Conservation (phyloP, 306 rosid species). For the Cucurbita moschata region DNA sequence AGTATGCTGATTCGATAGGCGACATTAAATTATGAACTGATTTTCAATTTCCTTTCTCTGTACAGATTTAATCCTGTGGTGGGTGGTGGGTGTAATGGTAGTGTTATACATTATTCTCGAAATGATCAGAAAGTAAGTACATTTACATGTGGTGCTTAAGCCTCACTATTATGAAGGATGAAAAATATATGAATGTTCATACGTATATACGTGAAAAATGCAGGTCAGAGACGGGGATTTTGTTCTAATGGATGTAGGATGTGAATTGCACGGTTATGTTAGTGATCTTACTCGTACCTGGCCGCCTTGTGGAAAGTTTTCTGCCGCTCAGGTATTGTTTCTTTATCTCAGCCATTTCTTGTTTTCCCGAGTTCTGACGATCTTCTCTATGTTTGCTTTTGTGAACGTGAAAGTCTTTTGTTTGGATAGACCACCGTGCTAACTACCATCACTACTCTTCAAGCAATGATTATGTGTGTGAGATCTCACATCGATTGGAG, state of each 20-base stretch:
- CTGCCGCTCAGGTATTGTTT: slow-evolving; percentile 53
- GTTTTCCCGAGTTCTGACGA: neutral
- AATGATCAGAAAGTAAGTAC: slow-evolving; percentile 76
- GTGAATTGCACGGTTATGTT: slow-evolving; percentile 79
- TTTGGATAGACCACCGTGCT: neutral
- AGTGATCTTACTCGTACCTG: slow-evolving; percentile 97
- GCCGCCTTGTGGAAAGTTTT: slow-evolving; percentile 86
- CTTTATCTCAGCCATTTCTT: neutral
- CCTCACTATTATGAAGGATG: neutral
- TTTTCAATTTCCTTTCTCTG: slow-evolving; percentile 8
- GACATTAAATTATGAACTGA: slow-evolving; percentile 1
- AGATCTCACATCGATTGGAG: too few species aligned
- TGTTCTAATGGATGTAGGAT: slow-evolving; percentile 94
- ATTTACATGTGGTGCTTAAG: neutral
- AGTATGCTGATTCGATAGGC: neutral
- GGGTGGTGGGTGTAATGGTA: slow-evolving; percentile 87
- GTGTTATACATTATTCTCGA: slow-evolving; percentile 79
- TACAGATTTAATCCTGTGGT: slow-evolving; percentile 89
- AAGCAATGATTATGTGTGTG: neutral
- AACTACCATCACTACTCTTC: neutral
- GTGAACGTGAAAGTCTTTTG: neutral
- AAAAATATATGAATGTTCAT: neutral
- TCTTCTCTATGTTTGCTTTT: neutral
- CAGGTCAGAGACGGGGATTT: slow-evolving; percentile 80
- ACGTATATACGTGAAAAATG: slow-evolving; percentile 1